These are phyloP conservation scores for Elaphomyces granulatus DNA, from an alignment of 495 filamentous ascomycete genomes.

Conservation along the genomic window DNA sequence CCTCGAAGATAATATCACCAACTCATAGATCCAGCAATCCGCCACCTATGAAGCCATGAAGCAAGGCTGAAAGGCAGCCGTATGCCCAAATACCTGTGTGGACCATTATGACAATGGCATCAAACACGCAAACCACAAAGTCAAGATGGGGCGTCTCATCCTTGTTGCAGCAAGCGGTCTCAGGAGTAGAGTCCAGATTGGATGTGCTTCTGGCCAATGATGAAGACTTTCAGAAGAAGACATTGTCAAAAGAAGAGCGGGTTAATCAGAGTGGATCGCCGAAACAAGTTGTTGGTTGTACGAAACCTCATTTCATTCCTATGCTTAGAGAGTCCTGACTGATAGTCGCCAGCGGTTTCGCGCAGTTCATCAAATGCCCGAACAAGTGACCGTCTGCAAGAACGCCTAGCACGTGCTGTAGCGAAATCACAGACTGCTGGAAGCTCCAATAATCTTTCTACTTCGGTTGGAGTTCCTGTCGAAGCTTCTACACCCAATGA, in stretches of 20 bases:
- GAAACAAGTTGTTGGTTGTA: conserved; percentile 12
- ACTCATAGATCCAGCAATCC: too few relatives aligned
- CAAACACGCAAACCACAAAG: conserved; percentile 20
- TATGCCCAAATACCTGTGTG: too few relatives aligned
- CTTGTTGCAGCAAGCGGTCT: conserved; percentile 82
- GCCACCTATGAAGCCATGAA: too few relatives aligned
- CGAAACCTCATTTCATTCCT: conserved; percentile 10
- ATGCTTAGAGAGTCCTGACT: conserved; percentile 9
- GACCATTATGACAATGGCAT: conserved; percentile 26
- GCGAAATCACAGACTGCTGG: conserved; percentile 26
- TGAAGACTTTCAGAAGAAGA: conserved; percentile 32
- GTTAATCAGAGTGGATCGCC: too few relatives aligned
- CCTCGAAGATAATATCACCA: too few relatives aligned
- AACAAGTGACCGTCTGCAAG: conserved; percentile 69
- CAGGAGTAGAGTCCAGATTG: conserved; percentile 82
- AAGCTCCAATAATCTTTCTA: conserved; percentile 18
- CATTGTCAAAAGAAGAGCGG: too few relatives aligned
- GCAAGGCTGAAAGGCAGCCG: too few relatives aligned
- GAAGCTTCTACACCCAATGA: conserved; percentile 25
- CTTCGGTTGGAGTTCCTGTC: conserved; percentile 20
- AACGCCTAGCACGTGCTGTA: conserved; percentile 61
- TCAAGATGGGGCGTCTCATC: conserved; percentile 45
- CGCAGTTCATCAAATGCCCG: conserved; percentile 35
- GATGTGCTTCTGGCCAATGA: conserved; percentile 84
- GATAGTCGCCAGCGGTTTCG: conserved; percentile 29